These are phyloP conservation scores for Mallotus japonicus DNA, from an alignment of 441 rosid genomes.

Conservation along the genomic window DNA sequence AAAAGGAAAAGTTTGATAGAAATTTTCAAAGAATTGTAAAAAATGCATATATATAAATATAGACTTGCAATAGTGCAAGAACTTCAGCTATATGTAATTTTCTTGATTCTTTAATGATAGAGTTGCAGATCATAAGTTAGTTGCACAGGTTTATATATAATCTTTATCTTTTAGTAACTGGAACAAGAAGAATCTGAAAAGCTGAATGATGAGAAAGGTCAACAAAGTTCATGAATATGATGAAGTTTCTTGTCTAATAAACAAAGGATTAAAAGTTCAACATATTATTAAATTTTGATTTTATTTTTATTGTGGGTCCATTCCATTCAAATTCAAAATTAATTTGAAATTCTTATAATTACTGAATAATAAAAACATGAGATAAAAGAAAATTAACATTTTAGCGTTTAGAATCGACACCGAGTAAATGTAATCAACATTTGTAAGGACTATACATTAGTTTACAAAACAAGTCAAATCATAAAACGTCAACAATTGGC, in stretches of 20 bases:
- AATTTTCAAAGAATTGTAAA: constrained; percentile 11
- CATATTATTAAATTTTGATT: neutral
- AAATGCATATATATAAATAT: neutral
- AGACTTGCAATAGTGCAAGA: neutral
- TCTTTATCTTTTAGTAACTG: neutral
- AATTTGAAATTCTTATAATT: no score
- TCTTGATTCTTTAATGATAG: neutral
- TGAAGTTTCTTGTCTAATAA: constrained; percentile 4
- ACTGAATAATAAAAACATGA: no score
- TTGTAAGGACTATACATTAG: neutral
- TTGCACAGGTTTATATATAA: neutral
- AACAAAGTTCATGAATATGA: constrained; percentile 8
- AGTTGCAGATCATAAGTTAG: neutral
- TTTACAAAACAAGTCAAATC: constrained; percentile 19
- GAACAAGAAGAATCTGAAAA: neutral
- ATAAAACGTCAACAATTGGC: constrained; percentile 17
- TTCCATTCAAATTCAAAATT: no score
- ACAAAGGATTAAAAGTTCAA: neutral
- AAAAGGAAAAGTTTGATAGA: constrained; percentile 13
- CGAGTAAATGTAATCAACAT: constrained; percentile 16
- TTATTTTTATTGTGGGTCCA: no score
- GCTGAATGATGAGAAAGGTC: constrained; percentile 14
- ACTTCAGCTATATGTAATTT: constrained; percentile 5
- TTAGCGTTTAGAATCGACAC: constrained; percentile 2
- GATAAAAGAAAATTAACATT: no score